Base-by-base conservation (phyloP, 164 flowering plant genomes). In the Vitis rotundifolia region DNA sequence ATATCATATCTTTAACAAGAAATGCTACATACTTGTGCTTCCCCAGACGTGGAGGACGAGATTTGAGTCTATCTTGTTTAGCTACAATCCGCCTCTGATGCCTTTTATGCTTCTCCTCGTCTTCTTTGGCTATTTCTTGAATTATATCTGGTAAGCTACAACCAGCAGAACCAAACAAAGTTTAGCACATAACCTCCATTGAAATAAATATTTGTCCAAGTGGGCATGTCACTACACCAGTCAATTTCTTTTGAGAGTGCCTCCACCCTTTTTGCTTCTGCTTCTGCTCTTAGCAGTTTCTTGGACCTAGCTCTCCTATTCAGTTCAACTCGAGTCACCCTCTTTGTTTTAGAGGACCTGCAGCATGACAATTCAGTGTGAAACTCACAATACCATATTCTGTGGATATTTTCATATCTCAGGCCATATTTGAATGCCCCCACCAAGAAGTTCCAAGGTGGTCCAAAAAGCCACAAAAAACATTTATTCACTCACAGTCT, bases 31-130 rank as follows among this genome's bases (percentile, higher is more conserved):
- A 95, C 99, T 91, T 93, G 85, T 87, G 84, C 75, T 83, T 95
- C 55, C 99, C 99, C 75, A 95, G 66, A 68, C 99, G 97, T 9
- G 99, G 97, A n/a, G 99, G 99, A 54, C 78, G 68, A 11, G 74
- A 54, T 84, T 89, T 95, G 28, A 87, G 76, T 79, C 85, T 90
- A 59, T 95, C 99, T 85, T 89, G 83, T 74, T 83, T 86, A 22
- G 93, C 92, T 54, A 86, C 78, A 66, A 69, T 65, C n/a, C 91
- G 88, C 49, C 99, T 80, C 3, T 85, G 47, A 79, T 76, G 97
- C 75, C 86, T 85, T 66, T 81, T 89, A 1, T 84, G 64, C 79
- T 90, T 93, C 78, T 93, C 97, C 77, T 86, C 88, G 61, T 95
- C 97, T 70, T 95, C 99, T 66, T 87, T 74, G 2, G 89, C 93